Base-by-base conservation (phyloP, 176 grass and related monocot species). In the Canna indica region DNA sequence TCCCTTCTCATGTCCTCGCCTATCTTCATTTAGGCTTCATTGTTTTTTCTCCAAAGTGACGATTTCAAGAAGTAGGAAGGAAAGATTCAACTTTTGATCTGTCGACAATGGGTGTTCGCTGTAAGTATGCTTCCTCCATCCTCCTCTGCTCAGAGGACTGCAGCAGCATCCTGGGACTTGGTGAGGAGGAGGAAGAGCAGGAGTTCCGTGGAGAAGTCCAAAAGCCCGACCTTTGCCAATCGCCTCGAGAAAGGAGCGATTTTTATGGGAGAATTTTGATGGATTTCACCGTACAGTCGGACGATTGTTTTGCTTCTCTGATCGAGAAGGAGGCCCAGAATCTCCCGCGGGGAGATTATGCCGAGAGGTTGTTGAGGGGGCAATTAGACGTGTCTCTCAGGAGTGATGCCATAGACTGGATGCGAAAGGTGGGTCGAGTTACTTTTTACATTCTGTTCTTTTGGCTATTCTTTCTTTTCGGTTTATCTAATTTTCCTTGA, bases 131-230 rank as follows among this genome's bases (percentile, higher is more conserved):
- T 73, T 58, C 71, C 15, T 73, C 71, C 54, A 28, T 59, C 34
- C 47, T 73, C 14, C 71, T 73, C n/a, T 73, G 71, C 34, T 2
- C 53, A 20, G 71, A 73, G 71, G 71, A 73, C 12, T 60, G 53
- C 71, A 73, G 20, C 54, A 73, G 53, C 71, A 29, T 73, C 36
- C 71, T 73, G 53, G 52, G 71, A 15, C 17, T 73, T 60, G 71
- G 38, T 38, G 71, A 60, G 25, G 46, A 54, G 5, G 69, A 54
- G 14, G 71, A 26, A 32, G 34, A 41, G 33, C 33, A 41, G 71
- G 36, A n/a, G n/a, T n/a, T n/a, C n/a, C n/a, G n/a, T n/a, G n/a
- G n/a, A n/a, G n/a, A n/a, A n/a, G n/a, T n/a, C n/a, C n/a, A n/a
- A n/a, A n/a, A n/a, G n/a, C n/a, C 5, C 11, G 54, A 41, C 22